Conservation (phyloP, 805 yeast genomes). For the Starmera pachycereana region DNA sequence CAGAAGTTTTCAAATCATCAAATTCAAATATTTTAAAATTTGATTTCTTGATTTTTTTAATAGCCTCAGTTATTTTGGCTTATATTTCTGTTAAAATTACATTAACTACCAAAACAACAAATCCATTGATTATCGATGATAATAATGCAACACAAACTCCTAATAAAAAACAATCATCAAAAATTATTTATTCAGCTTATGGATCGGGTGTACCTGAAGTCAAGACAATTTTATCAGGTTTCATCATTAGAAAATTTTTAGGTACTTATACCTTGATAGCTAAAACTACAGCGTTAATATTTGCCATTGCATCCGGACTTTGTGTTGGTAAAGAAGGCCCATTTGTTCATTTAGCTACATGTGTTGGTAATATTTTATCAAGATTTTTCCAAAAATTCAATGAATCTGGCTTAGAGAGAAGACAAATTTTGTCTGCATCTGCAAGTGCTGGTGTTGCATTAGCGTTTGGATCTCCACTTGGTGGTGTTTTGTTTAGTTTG, state of each 20-base stretch:
- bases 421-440: slow-evolving; percentile 45
- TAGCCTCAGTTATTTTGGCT: slow-evolving; percentile 32
- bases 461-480: slow-evolving; percentile 52
- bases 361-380: slow-evolving; percentile 45
- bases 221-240: slow-evolving; percentile 48
- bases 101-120: slow-evolving; percentile 32
- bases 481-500: slow-evolving; percentile 45
- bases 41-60: slow-evolving; percentile 28
- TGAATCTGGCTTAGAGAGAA: slow-evolving; percentile 36
- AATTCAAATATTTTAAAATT: slow-evolving; percentile 3
- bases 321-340: slow-evolving; percentile 55
- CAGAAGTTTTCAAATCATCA: slow-evolving; percentile 13
- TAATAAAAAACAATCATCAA: not conserved
- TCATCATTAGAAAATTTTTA: slow-evolving; percentile 40
- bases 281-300: slow-evolving; percentile 36
- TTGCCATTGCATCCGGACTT: slow-evolving; percentile 49
- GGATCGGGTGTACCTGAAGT: slow-evolving; percentile 59
- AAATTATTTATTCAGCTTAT: slow-evolving; percentile 37
- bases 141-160: not conserved
- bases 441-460: slow-evolving; percentile 51
- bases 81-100: slow-evolving; percentile 33
- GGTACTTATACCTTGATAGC: slow-evolving; percentile 41
- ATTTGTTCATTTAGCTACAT: slow-evolving; percentile 47
- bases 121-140: slow-evolving; percentile 14
- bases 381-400: slow-evolving; percentile 35